These are phyloP conservation scores for Nidula microcarpa DNA, from an alignment of 768 basidiomycete species.

Conservation along the genomic window DNA sequence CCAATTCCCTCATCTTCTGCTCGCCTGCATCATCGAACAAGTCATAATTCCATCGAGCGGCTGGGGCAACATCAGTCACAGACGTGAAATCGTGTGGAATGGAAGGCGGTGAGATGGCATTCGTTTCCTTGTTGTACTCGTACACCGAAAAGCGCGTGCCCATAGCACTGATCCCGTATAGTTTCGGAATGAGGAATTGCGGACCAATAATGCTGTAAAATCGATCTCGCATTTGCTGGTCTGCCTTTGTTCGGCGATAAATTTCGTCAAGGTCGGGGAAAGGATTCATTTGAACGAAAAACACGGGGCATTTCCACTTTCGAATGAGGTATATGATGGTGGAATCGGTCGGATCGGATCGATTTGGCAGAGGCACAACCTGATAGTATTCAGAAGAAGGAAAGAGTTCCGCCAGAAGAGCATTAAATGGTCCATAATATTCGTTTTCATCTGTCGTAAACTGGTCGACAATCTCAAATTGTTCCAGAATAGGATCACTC, in stretches of 20 bases:
- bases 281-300: constrained; percentile 6
- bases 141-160: constrained; percentile 12
- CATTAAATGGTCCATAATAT: constrained; percentile 13
- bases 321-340: constrained; percentile 10
- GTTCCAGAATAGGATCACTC: constrained; percentile 3
- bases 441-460: constrained; percentile 9
- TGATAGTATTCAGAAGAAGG: constrained; percentile 10
- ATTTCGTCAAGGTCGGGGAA: constrained; percentile 4
- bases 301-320: background rate
- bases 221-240: constrained; percentile 9
- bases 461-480: constrained; percentile 13
- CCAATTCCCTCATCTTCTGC: constrained; percentile 4
- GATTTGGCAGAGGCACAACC: constrained; percentile 11
- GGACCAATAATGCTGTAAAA: background rate
- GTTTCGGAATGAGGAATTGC: constrained; percentile 9
- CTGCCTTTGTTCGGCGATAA: constrained; percentile 4
- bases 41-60: constrained; percentile 11
- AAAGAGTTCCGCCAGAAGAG: constrained; percentile 12
- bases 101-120: constrained; percentile 2
- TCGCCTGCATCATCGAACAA: constrained; percentile 9
- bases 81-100: constrained; percentile 7
- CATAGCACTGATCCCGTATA: constrained; percentile 13
- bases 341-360: constrained; percentile 11
- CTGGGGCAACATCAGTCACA: constrained; percentile 13
- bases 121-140: constrained; percentile 6